Conservation (phyloP, 371 early-diverging fungal genomes). For the Rhizopus sp. region DNA sequence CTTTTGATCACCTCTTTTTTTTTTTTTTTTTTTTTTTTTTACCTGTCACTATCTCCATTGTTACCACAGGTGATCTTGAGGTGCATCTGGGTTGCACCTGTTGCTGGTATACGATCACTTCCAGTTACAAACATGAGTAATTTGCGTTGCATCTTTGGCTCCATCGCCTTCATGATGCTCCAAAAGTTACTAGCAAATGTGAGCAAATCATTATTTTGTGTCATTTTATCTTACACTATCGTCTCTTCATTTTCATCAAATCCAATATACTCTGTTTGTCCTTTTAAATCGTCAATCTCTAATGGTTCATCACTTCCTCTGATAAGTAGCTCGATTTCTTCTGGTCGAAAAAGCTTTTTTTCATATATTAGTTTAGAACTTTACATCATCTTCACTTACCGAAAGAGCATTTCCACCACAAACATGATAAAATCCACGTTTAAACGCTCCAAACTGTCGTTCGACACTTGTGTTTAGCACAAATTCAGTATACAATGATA, state of each 20-base stretch:
- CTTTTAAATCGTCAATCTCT: conserved; percentile 76
- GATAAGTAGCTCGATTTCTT: conserved; percentile 96
- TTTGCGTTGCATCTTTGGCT: conserved; percentile 71
- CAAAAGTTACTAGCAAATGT: conserved; percentile 72
- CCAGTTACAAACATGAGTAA: conserved; percentile 96
- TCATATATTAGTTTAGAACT: conserved; percentile 2
- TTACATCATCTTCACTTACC: conserved; percentile 18
- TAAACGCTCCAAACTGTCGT: conserved; percentile 88
- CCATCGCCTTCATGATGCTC: conserved; percentile 79
- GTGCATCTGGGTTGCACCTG: conserved; percentile 77
- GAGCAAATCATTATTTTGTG: not conserved
- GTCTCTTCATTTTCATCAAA: conserved; percentile 57
- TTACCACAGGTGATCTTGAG: conserved; percentile 84
- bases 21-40: conserved; percentile 1
- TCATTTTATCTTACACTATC: conserved; percentile 39
- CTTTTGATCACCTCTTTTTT: not conserved
- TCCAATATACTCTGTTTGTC: conserved; percentile 84
- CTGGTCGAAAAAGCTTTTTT: conserved; percentile 78
- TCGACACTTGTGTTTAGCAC: conserved; percentile 74
- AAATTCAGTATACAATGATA: conserved; percentile 83
- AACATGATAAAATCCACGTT: conserved; percentile 90
- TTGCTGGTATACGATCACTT: conserved; percentile 94
- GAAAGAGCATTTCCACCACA: conserved; percentile 90
- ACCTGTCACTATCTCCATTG: conserved; percentile 54
- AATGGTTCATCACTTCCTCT: conserved; percentile 88